Conservation (phyloP, 495 filamentous ascomycete species). For the Acidomyces sp. region DNA sequence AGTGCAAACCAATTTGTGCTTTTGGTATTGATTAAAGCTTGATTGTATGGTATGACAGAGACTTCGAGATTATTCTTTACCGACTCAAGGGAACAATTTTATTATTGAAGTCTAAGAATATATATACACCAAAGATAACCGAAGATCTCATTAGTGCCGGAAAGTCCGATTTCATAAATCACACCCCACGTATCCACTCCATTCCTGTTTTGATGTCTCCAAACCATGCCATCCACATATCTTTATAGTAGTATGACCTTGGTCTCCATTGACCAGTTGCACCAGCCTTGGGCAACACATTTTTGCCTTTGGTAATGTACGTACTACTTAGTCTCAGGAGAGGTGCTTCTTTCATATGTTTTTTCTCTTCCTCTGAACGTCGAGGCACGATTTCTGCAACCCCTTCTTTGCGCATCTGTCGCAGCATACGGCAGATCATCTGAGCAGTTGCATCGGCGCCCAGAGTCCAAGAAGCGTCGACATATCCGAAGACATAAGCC, state of each 20-base stretch:
- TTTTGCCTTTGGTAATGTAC: conserved; percentile 35
- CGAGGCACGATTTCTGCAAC: conserved; percentile 25
- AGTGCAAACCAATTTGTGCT: no score
- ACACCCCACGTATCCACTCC: conserved; percentile 18
- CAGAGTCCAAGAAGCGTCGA: conserved; percentile 47
- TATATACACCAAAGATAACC: no score
- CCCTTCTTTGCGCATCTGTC: conserved; percentile 31
- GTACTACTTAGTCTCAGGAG: conserved; percentile 39
- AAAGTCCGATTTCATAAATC: no score
- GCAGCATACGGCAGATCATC: conserved; percentile 35
- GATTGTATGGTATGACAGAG: no score
- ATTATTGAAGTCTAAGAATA: no score
- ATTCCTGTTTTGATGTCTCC: conserved; percentile 35
- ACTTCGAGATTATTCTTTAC: no score
- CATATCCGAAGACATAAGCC: conserved; percentile 43
- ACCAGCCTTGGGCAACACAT: conserved; percentile 33
- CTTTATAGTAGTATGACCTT: conserved; percentile 40
- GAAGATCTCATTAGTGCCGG: no score
- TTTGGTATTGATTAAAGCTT: no score
- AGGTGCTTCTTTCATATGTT: conserved; percentile 25
- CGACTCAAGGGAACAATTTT: no score
- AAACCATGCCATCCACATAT: conserved; percentile 37
- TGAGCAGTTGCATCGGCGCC: conserved; percentile 42
- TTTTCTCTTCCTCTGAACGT: conserved; percentile 19
- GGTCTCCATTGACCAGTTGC: conserved; percentile 42